phyloP scores from a whole-genome alignment of 495 filamentous ascomycete species.

The Neurospora sp. region DNA sequence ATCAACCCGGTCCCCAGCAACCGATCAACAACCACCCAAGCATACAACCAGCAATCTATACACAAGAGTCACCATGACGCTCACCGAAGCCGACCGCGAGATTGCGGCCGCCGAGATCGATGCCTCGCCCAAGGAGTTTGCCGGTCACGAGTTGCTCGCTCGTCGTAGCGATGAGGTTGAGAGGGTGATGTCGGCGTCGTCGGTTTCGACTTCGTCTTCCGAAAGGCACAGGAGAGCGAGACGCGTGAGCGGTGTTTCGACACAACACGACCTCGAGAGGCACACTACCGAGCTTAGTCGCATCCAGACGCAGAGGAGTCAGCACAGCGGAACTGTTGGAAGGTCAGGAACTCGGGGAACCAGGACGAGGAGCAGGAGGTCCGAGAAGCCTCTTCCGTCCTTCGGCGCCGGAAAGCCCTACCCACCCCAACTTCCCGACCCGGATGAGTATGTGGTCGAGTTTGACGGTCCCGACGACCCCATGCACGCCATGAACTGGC shows the following conservation, averaged over 20 bases:
- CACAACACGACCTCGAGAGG: conserved; percentile 57
- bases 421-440: conserved; percentile 59
- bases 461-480: conserved; percentile 75
- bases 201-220: conserved; percentile 37
- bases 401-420: conserved; percentile 71
- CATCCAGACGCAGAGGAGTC: conserved; percentile 63
- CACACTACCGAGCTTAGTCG: conserved; percentile 66
- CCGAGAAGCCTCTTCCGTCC: conserved; percentile 45
- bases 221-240: conserved; percentile 9
- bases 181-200: conserved; percentile 36
- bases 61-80: conserved; percentile 15
- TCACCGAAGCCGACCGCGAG: conserved; percentile 43
- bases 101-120: conserved; percentile 40
- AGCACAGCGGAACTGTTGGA: conserved; percentile 70
- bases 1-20: background rate
- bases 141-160: conserved; percentile 14
- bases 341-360: conserved; percentile 23
- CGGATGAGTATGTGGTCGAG: conserved; percentile 81
- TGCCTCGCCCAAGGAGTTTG: conserved; percentile 14
- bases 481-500: conserved; percentile 77
- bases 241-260: conserved; percentile 50
- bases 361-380: conserved; percentile 35
- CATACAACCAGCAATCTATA: background rate
- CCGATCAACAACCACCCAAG: background rate
- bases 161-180: conserved; percentile 38